Evolutionary conservation across 73 alveolate species (phyloP), one percentile per base, ranked within the genome.

Genomic region (Tetrahymena borealis): DNA sequence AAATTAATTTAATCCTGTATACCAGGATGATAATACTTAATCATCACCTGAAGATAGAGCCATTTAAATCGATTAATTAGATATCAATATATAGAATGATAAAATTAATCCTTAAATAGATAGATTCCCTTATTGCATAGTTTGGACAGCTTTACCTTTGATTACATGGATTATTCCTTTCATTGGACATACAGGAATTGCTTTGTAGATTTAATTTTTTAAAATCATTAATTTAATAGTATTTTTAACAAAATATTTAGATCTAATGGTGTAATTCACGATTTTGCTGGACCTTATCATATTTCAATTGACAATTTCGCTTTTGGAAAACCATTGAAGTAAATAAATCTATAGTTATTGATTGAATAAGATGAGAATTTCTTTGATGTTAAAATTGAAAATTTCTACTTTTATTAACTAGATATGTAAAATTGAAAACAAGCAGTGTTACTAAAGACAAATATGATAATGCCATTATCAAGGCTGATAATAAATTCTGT

Each of bases 111-210:
- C 85, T 4, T 91, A 94, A 35, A 91, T 39, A 11, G 91, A 94
- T 31, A 91, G 98, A 92, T 98, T 79, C 85, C 99, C 99, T 2
- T 97, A 91, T 91, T 97, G 99, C 90, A 97, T 98, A 18, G 99
- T 98, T 10, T 98, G 99, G 99, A 98, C 99, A 3, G 99, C 99
- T 32, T 94, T 98, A 12, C 99, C 99, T 2, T 90, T 96, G 37
- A 91, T 98, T 78, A 91, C 99, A 42, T 97, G 98, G 98, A 38
- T 98, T 12, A 32, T 97, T 38, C 99, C 99, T 16, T 95, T 94
- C 93, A 98, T 98, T 78, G 99, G 99, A 35, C 99, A 98, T 91
- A 96, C 99, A 15, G 99, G 99, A 38, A 98, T 98, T 24, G 96
- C 97, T 36, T 7, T 32, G 93, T 90, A 90, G 32, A 33, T 38